Percentiles rank a stretch among this genome's conserved stretches.
These are phyloP conservation scores for Hypsizygus marmoreus DNA, from an alignment of 768 basidiomycete genomes.

Conservation along the genomic window DNA sequence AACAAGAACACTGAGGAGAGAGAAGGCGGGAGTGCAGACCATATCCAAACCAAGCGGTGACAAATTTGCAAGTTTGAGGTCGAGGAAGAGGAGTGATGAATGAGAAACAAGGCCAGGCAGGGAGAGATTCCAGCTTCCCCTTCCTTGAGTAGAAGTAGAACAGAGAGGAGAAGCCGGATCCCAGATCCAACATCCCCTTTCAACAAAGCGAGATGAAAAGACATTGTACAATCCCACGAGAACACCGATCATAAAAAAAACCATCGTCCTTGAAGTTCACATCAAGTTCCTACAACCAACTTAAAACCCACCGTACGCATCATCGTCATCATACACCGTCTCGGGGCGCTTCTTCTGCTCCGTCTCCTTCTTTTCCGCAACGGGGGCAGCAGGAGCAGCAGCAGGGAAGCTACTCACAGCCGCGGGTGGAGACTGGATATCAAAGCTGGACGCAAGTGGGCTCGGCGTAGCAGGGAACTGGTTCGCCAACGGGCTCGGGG, in stretches of 20 bases:
- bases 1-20: too few species aligned
- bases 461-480: slow-evolving; percentile 42
- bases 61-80: too few species aligned
- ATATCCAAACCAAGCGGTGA: too few species aligned
- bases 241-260: background rate
- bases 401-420: slow-evolving; percentile 10
- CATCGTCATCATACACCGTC: slow-evolving; percentile 23
- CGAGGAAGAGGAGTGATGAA: too few species aligned
- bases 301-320: slow-evolving; percentile 25
- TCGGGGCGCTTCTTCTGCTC: slow-evolving; percentile 17
- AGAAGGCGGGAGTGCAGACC: too few species aligned
- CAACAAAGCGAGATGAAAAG: background rate
- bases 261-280: slow-evolving; percentile 2
- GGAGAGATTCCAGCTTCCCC: slow-evolving; percentile 10
- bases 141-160: background rate
- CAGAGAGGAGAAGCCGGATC: background rate
- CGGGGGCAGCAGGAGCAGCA: slow-evolving; percentile 9
- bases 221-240: slow-evolving; percentile 9
- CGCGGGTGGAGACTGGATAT: slow-evolving; percentile 10
- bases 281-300: background rate
- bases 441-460: slow-evolving; percentile 40
- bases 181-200: background rate
- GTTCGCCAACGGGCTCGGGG: slow-evolving; percentile 22
- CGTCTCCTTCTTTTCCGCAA: slow-evolving; percentile 8
- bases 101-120: slow-evolving; percentile 1